Percentiles rank a stretch among this genome's conserved stretches.
Conservation (phyloP, 345 rosid species). For the Theobroma cacao region DNA sequence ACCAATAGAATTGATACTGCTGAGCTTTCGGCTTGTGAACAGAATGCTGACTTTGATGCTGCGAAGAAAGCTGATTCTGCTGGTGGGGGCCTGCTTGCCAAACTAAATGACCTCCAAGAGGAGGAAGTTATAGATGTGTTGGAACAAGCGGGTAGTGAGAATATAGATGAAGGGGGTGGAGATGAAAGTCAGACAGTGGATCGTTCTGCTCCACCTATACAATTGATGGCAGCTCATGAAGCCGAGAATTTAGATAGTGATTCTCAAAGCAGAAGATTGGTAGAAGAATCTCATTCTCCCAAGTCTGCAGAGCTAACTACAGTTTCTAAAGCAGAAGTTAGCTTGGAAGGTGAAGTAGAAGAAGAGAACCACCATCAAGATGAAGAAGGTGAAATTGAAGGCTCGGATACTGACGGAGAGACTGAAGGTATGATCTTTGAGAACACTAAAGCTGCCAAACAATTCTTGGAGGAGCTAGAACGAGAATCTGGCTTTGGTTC, state of each 20-base stretch:
- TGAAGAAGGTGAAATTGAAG: constrained; percentile 42
- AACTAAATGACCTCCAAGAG: constrained; percentile 22
- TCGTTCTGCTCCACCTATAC: constrained; percentile 5
- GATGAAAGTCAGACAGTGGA: constrained; percentile 25
- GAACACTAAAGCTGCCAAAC: constrained; percentile 77
- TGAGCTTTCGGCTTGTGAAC: constrained; percentile 22
- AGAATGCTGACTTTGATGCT: constrained; percentile 15
- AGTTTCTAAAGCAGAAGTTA: constrained; percentile 24
- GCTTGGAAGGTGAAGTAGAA: constrained; percentile 38
- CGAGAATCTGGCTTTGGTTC: constrained; percentile 52
- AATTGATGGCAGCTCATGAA: constrained; percentile 17
- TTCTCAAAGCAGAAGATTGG: constrained; percentile 9
- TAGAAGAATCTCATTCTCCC: constrained; percentile 8
- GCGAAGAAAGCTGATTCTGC: constrained; percentile 12
- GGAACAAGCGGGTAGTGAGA: constrained; percentile 18
- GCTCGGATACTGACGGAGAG: constrained; percentile 57
- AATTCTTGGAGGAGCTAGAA: constrained; percentile 80
- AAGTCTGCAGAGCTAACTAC: constrained; percentile 13
- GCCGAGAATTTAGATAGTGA: constrained; percentile 17
- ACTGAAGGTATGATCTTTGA: constrained; percentile 66
- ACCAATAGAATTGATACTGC: constrained; percentile 12
- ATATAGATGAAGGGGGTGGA: constrained; percentile 31
- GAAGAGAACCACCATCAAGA: constrained; percentile 26
- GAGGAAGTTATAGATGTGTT: constrained; percentile 14
- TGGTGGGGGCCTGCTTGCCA: constrained; percentile 15